Percentiles rank a stretch among this genome's conserved stretches.
Conservation (phyloP, 352 stramenopile species). For the Phytophthora syringae region DNA sequence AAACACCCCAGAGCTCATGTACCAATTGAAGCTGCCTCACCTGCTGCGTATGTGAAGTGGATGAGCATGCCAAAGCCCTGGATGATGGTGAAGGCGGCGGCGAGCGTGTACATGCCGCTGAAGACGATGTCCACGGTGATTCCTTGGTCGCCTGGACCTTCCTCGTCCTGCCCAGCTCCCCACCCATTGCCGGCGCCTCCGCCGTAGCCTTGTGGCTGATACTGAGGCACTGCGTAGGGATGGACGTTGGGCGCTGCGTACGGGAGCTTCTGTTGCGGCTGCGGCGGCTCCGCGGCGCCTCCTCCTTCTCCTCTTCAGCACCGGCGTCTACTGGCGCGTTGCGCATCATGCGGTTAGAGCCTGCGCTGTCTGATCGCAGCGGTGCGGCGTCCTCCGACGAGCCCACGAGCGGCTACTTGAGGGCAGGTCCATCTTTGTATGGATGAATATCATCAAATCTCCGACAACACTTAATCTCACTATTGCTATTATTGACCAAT, state of each 20-base stretch:
- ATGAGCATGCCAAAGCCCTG: slow-evolving; percentile 89
- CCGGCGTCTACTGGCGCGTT: slow-evolving; percentile 30
- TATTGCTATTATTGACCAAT: too few relatives aligned
- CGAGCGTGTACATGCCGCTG: too few relatives aligned
- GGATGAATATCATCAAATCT: too few relatives aligned
- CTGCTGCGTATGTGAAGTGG: slow-evolving; percentile 58
- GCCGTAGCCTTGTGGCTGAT: slow-evolving; percentile 68
- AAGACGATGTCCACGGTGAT: slow-evolving; percentile 83
- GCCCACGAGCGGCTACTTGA: slow-evolving; percentile 75
- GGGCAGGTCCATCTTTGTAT: slow-evolving; percentile 67
- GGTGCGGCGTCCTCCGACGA: slow-evolving; percentile 14
- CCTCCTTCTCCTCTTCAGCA: slow-evolving; percentile 73
- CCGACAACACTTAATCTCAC: too few relatives aligned
- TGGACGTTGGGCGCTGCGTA: slow-evolving; percentile 81
- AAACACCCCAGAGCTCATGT: neutral
- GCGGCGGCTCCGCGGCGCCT: slow-evolving; percentile 17
- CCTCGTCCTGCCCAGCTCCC: slow-evolving; percentile 48
- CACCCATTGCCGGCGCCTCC: slow-evolving; percentile 41
- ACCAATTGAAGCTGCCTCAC: slow-evolving; percentile 38
- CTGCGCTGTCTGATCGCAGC: slow-evolving; percentile 15
- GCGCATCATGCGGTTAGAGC: slow-evolving; percentile 23
- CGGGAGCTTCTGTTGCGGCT: slow-evolving; percentile 44
- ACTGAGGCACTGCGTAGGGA: slow-evolving; percentile 83
- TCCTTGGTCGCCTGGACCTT: slow-evolving; percentile 48
- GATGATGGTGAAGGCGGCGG: slow-evolving; percentile 79